Evolutionary conservation across 257 asterid genomes (phyloP).

Genomic region (Scutellaria barbata): DNA sequence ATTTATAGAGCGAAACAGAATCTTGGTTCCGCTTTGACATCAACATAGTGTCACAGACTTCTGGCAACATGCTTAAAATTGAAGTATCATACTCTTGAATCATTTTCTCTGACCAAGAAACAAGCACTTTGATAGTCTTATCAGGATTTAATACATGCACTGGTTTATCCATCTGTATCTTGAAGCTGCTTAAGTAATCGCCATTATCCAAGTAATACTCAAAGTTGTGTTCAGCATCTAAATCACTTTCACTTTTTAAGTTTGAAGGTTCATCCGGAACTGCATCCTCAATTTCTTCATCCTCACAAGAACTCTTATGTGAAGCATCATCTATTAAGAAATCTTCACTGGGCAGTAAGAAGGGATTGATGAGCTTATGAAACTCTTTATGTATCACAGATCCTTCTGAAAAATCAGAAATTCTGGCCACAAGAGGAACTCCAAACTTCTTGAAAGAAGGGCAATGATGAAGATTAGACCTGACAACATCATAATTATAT

Average conservation of each 20-base stretch:
- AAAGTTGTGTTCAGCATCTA: constrained; percentile 36
- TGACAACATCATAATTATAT: constrained; percentile 35
- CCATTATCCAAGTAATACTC: constrained; percentile 41
- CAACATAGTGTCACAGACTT: constrained; percentile 41
- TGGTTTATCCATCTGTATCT: constrained; percentile 58
- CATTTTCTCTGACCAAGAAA: constrained; percentile 64
- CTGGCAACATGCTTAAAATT: constrained; percentile 48
- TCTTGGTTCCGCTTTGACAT: constrained; percentile 47
- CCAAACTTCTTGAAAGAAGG: constrained; percentile 50
- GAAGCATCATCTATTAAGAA: constrained; percentile 41
- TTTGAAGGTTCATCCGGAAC: constrained; percentile 37
- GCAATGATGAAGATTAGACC: constrained; percentile 35
- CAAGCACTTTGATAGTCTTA: constrained; percentile 42
- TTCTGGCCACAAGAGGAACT: constrained; percentile 64
- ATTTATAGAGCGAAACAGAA: constrained; percentile 54
- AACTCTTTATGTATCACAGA: constrained; percentile 55
- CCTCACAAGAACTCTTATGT: constrained; percentile 35
- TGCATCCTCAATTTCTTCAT: constrained; percentile 39
- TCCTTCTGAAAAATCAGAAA: constrained; percentile 57
- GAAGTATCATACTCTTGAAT: constrained; percentile 49
- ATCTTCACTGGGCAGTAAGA: constrained; percentile 45
- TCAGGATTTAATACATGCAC: constrained; percentile 31
- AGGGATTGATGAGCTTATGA: constrained; percentile 57
- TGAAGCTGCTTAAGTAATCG: constrained; percentile 4
- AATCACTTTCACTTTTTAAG: constrained; percentile 33